A percentile compares a stretch with the other conserved stretches of the same genome.
phyloP scores from a whole-genome alignment of 129 eudicot species.

The Saposhnikovia divaricata region DNA sequence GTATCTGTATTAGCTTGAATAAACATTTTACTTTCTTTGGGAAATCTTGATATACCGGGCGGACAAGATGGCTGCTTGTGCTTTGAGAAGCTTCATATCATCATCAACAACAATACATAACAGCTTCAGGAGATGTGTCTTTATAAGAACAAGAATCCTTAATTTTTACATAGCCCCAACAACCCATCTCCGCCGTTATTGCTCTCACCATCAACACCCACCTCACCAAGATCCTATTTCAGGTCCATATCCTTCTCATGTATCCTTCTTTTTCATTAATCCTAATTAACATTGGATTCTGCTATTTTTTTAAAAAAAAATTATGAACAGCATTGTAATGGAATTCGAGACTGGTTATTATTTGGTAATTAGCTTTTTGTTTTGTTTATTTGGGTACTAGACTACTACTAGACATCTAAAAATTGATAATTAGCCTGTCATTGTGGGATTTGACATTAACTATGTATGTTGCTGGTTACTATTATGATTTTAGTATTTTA shows the following conservation, averaged over 20 bases:
- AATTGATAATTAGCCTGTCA: not conserved
- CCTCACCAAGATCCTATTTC: slow-evolving; percentile 80
- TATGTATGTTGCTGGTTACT: not conserved
- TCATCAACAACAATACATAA: not conserved
- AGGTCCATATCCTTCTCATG: slow-evolving; percentile 30
- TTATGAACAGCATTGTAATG: not conserved
- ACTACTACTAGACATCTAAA: not conserved
- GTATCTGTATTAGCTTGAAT: no score
- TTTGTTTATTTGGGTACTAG: not conserved
- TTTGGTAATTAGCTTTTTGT: not conserved
- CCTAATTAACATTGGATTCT: not conserved
- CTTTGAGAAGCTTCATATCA: not conserved
- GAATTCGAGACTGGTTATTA: not conserved
- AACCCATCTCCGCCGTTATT: slow-evolving; percentile 23
- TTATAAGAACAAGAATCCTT: not conserved
- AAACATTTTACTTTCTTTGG: no score
- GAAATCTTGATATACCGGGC: not conserved
- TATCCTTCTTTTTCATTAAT: not conserved
- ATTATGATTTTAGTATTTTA: not conserved
- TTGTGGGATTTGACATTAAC: not conserved
- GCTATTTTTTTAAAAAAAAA: not conserved
- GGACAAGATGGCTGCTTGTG: not conserved
- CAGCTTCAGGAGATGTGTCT: not conserved
- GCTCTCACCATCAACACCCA: slow-evolving; percentile 68
- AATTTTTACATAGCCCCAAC: not conserved